Conservation (phyloP, 345 rosid species). For the Boechera retrofracta region DNA sequence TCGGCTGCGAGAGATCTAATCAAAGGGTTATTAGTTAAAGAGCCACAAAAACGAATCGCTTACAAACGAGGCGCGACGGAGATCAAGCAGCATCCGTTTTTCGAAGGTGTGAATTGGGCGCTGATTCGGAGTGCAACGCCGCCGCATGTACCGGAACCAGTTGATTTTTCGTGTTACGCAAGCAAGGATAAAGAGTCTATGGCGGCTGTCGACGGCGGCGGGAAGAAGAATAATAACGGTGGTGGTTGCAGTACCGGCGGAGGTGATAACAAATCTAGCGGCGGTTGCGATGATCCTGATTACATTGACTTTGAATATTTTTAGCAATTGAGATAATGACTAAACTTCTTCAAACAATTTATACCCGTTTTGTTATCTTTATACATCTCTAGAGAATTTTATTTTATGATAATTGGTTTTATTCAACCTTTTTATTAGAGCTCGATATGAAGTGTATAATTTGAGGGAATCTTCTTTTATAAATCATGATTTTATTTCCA, state of each 20-base stretch:
- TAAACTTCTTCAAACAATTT: neutral
- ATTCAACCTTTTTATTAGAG: constrained; percentile 14
- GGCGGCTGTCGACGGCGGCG: constrained; percentile 24
- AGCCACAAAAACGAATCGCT: constrained; percentile 82
- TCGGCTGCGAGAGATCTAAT: constrained; percentile 76
- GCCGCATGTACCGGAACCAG: constrained; percentile 80
- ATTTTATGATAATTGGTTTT: neutral
- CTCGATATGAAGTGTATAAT: constrained; percentile 18
- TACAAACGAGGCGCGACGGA: constrained; percentile 91
- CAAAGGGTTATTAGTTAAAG: constrained; percentile 74
- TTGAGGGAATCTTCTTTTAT: neutral
- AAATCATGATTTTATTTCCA: constrained; percentile 3
- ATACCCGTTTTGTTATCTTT: neutral
- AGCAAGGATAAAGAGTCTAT: constrained; percentile 54
- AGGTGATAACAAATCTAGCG: constrained; percentile 29
- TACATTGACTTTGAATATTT: constrained; percentile 71
- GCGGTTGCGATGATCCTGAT: constrained; percentile 48
- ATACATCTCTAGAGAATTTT: constrained; percentile 13
- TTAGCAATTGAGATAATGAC: constrained; percentile 34
- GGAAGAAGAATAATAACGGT: constrained; percentile 31
- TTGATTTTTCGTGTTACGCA: constrained; percentile 64
- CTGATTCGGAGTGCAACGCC: constrained; percentile 82
- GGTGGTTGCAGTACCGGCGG: constrained; percentile 27
- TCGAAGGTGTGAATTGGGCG: constrained; percentile 94
- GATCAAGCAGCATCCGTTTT: constrained; percentile 88